A percentile compares a stretch with the other conserved stretches of the same genome.
Evolutionary conservation across 2,329 filamentous ascomycete species (phyloP).

Genomic region (Pseudogymnoascus sp.): DNA sequence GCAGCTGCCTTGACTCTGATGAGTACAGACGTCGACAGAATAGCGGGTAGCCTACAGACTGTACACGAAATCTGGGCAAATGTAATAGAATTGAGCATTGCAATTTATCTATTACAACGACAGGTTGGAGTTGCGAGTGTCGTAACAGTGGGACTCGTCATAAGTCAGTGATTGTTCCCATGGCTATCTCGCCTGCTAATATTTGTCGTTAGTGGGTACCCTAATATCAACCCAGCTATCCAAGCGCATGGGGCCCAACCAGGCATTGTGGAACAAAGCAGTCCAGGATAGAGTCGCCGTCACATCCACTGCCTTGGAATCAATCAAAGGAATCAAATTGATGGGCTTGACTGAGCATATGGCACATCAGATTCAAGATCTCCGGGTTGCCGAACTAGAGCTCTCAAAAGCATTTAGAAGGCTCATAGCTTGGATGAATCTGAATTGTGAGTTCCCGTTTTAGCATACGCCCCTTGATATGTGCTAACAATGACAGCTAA

Average conservation of each 20-base stretch:
- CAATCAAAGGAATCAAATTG: slow-evolving; percentile 37
- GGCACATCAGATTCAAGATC: background rate
- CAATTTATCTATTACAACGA: slow-evolving; percentile 30
- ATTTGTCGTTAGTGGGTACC: background rate
- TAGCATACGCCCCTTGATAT: background rate
- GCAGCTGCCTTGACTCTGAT: slow-evolving; percentile 38
- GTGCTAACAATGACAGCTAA: slow-evolving; percentile 11
- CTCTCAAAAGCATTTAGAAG: slow-evolving; percentile 7
- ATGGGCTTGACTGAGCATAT: slow-evolving; percentile 28
- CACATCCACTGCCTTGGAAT: slow-evolving; percentile 31
- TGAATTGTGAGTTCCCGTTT: background rate
- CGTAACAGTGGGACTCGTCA: background rate
- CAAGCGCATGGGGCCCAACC: background rate
- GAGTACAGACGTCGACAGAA: slow-evolving; percentile 34
- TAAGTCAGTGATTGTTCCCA: background rate
- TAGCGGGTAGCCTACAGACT: slow-evolving; percentile 22
- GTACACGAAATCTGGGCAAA: slow-evolving; percentile 35
- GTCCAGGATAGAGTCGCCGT: slow-evolving; percentile 33
- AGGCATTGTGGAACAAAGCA: slow-evolving; percentile 29
- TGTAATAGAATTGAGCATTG: slow-evolving; percentile 33
- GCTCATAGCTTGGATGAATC: slow-evolving; percentile 2
- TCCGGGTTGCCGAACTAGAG: background rate
- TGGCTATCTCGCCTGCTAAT: background rate
- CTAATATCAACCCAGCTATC: slow-evolving; percentile 1
- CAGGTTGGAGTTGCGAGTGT: slow-evolving; percentile 27